Evolutionary conservation across 2,329 filamentous ascomycete species (phyloP).

Genomic region (Venturia asperata): DNA sequence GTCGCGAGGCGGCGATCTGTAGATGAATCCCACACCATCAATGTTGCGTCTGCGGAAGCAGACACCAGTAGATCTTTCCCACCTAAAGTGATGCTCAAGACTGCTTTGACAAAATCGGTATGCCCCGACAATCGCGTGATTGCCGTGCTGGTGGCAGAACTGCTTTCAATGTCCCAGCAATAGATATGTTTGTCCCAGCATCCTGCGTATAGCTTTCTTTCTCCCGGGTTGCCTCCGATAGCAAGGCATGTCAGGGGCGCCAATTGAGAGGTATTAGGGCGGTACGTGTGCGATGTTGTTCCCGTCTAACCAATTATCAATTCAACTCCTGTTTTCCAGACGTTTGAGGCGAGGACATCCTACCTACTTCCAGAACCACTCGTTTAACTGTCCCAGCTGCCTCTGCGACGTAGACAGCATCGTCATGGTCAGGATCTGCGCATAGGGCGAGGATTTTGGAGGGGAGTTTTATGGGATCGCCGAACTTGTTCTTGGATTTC

Average conservation of each 20-base stretch:
- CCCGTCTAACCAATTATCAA: slow-evolving; percentile 7
- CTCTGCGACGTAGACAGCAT: slow-evolving; percentile 69
- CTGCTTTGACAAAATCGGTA: slow-evolving; percentile 81
- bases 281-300: slow-evolving; percentile 17
- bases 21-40: slow-evolving; percentile 70
- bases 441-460: slow-evolving; percentile 78
- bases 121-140: slow-evolving; percentile 66
- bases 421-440: slow-evolving; percentile 56
- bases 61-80: slow-evolving; percentile 50
- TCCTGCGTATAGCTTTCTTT: slow-evolving; percentile 65
- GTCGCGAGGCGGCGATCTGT: slow-evolving; percentile 64
- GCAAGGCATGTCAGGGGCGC: slow-evolving; percentile 56
- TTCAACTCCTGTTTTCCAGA: background rate
- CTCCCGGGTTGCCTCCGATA: slow-evolving; percentile 31
- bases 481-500: slow-evolving; percentile 74
- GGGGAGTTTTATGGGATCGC: slow-evolving; percentile 69
- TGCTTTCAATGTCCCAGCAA: slow-evolving; percentile 55
- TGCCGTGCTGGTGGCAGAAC: slow-evolving; percentile 39
- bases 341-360: slow-evolving; percentile 23
- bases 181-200: slow-evolving; percentile 93
- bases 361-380: slow-evolving; percentile 68
- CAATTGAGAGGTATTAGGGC: slow-evolving; percentile 29
- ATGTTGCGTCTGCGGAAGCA: slow-evolving; percentile 40
- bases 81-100: slow-evolving; percentile 56
- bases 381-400: slow-evolving; percentile 74